A percentile compares a stretch with the other conserved stretches of the same genome.
phyloP scores from a whole-genome alignment of 1,284 basidiomycete genomes.

The Quambalaria eucalypti region DNA sequence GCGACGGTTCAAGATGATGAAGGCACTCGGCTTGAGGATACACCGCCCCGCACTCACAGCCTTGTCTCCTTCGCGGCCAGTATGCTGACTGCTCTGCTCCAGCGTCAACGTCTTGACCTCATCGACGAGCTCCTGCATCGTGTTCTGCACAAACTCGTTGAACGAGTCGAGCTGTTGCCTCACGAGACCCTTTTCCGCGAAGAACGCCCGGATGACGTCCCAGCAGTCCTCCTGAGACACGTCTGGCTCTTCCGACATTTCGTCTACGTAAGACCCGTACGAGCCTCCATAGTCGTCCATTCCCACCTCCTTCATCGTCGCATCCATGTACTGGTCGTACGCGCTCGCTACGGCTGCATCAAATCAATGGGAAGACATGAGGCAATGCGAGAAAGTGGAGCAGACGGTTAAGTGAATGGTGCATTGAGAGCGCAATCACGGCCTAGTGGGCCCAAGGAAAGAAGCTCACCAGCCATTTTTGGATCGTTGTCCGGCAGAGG shows the following conservation, averaged over 20 bases:
- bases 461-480: slow-evolving; percentile 4
- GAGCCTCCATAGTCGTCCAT: slow-evolving; percentile 16
- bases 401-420: too few species aligned
- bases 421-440: too few species aligned
- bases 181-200: slow-evolving; percentile 93
- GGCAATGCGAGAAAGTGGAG: not conserved
- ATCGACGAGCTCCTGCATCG: slow-evolving; percentile 99
- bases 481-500: not conserved
- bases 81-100: slow-evolving; percentile 91
- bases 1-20: not conserved
- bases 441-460: not conserved
- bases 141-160: slow-evolving; percentile 98
- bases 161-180: slow-evolving; percentile 96
- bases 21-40: not conserved
- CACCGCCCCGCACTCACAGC: slow-evolving; percentile 47
- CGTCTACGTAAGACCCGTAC: slow-evolving; percentile 17
- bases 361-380: not conserved
- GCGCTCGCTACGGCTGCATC: slow-evolving; percentile 9
- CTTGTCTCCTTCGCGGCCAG: slow-evolving; percentile 53
- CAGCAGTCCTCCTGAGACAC: slow-evolving; percentile 41
- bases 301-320: slow-evolving; percentile 11
- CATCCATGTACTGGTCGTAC: slow-evolving; percentile 34
- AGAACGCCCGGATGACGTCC: slow-evolving; percentile 75
- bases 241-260: slow-evolving; percentile 18
- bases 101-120: slow-evolving; percentile 87